Evolutionary conservation across 2,329 filamentous ascomycete genomes (phyloP).

Genomic region (Arthrobotrys sinensis): DNA sequence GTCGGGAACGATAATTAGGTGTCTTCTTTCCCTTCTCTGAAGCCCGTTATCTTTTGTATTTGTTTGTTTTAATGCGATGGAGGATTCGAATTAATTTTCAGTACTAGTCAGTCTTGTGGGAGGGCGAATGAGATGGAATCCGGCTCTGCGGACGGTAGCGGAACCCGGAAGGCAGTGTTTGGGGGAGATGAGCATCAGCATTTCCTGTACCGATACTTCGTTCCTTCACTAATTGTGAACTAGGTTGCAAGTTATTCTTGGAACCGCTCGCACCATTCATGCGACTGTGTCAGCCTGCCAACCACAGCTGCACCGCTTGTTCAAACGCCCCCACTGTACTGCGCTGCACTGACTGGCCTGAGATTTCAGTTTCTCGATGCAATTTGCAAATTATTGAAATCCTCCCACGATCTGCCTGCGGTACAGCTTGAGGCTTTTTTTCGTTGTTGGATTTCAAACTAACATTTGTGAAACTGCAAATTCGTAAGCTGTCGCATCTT

Average conservation of each 20-base stretch:
- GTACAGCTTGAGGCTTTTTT: background rate
- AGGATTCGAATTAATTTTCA: background rate
- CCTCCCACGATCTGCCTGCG: background rate
- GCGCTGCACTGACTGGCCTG: slow-evolving; percentile 5
- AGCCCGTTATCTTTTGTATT: slow-evolving; percentile 1
- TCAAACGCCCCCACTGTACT: slow-evolving; percentile 3
- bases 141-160: slow-evolving; percentile 10
- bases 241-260: slow-evolving; percentile 29
- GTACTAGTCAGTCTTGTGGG: slow-evolving; percentile 6
- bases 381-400: slow-evolving; percentile 44
- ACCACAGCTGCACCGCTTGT: background rate
- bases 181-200: slow-evolving; percentile 8
- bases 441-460: background rate
- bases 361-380: slow-evolving; percentile 55
- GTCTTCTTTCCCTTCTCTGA: background rate
- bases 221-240: background rate
- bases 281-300: slow-evolving; percentile 51
- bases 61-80: background rate
- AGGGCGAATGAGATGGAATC: slow-evolving; percentile 47
- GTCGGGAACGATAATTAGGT: background rate
- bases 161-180: slow-evolving; percentile 29
- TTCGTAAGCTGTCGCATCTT: slow-evolving; percentile 15
- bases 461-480: slow-evolving; percentile 4
- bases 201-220: slow-evolving; percentile 7
- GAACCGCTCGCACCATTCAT: slow-evolving; percentile 25